Conservation (phyloP, 495 filamentous ascomycete species). For the Hypomontagnella monticulosa region DNA sequence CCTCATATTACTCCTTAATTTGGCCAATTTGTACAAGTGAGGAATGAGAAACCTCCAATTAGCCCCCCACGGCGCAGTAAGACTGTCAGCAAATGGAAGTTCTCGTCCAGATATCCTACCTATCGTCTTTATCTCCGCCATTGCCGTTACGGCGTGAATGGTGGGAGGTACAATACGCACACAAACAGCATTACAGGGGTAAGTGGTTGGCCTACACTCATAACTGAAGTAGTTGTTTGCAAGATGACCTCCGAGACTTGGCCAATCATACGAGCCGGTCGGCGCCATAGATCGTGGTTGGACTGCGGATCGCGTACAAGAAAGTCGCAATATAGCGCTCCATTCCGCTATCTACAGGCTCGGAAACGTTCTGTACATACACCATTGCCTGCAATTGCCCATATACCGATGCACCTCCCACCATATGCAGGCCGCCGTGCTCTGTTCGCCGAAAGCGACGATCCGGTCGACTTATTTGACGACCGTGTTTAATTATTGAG, state of each 20-base stretch:
- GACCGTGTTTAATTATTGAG: neutral
- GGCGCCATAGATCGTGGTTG: slow-evolving; percentile 32
- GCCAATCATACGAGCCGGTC: slow-evolving; percentile 24
- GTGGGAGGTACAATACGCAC: slow-evolving; percentile 33
- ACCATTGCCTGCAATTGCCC: slow-evolving; percentile 18
- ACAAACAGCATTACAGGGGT: slow-evolving; percentile 20
- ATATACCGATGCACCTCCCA: slow-evolving; percentile 32
- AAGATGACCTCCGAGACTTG: slow-evolving; percentile 32
- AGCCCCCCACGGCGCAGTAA: slow-evolving; percentile 29
- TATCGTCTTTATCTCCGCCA: slow-evolving; percentile 26
- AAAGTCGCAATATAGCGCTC: slow-evolving; percentile 21
- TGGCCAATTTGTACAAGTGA: neutral
- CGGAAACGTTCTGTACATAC: slow-evolving; percentile 15
- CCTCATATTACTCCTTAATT: slow-evolving; percentile 21
- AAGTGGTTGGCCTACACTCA: slow-evolving; percentile 14
- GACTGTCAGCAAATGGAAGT: slow-evolving; percentile 13
- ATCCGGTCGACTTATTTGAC: slow-evolving; percentile 20
- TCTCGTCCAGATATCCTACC: neutral
- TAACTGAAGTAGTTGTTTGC: slow-evolving; percentile 8
- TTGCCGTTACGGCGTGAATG: slow-evolving; percentile 17
- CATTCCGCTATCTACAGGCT: slow-evolving; percentile 17
- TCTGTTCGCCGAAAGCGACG: slow-evolving; percentile 18
- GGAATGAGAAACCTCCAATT: slow-evolving; percentile 7
- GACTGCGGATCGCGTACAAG: slow-evolving; percentile 14
- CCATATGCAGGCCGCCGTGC: slow-evolving; percentile 35